These are phyloP conservation scores for Arthrobotrys pseudoclavata DNA, from an alignment of 2,329 filamentous ascomycete genomes.

Conservation along the genomic window DNA sequence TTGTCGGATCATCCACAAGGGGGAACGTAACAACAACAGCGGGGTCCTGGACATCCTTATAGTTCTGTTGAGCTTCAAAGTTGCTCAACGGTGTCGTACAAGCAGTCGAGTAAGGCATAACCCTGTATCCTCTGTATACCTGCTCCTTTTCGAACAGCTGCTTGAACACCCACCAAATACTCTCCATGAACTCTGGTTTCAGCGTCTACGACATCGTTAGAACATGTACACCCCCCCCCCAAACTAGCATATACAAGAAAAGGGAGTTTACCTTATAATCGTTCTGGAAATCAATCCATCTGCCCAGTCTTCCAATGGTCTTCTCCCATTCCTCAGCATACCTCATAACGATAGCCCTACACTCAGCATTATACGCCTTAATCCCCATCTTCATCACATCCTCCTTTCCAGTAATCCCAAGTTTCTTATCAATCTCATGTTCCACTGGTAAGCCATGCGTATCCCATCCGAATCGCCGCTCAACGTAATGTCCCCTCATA, in stretches of 20 bases:
- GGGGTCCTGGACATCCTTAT: constrained; percentile 91
- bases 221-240: not conserved
- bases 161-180: constrained; percentile 97
- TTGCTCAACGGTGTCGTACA: constrained; percentile 91
- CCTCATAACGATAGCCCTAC: constrained; percentile 91
- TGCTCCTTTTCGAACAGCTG: constrained; percentile 88
- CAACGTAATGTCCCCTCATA: constrained; percentile 94
- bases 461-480: constrained; percentile 94
- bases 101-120: constrained; percentile 95
- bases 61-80: constrained; percentile 94
- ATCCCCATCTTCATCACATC: constrained; percentile 89
- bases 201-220: constrained; percentile 66
- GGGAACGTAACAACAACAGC: constrained; percentile 91
- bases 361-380: constrained; percentile 90
- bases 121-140: constrained; percentile 89
- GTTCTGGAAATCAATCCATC: constrained; percentile 98
- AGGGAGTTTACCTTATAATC: constrained; percentile 82
- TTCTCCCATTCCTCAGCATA: constrained; percentile 88
- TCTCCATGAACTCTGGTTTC: constrained; percentile 96
- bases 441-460: constrained; percentile 95
- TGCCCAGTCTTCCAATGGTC: constrained; percentile 87
- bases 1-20: constrained; percentile 80
- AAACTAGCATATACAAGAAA: not conserved
- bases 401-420: constrained; percentile 87
- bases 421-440: constrained; percentile 96